A percentile compares a stretch with the other conserved stretches of the same genome.
These are phyloP conservation scores for Apostasia shenzhenica DNA, from an alignment of 106 monocot genomes.

Conservation along the genomic window DNA sequence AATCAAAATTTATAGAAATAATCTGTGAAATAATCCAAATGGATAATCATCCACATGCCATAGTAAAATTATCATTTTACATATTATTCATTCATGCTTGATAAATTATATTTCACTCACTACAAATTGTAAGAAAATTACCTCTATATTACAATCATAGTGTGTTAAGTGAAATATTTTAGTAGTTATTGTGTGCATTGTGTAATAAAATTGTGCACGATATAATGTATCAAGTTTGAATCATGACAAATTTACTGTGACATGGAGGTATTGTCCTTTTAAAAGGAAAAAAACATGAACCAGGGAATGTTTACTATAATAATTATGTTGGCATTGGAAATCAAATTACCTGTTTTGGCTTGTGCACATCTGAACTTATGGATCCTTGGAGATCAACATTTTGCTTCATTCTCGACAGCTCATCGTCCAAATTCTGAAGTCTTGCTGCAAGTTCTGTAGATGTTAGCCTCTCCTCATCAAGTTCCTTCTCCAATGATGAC, in stretches of 20 bases:
- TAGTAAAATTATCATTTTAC: too few relatives aligned
- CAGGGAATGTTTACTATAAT: background rate
- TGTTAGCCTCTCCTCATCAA: slow-evolving; percentile 13
- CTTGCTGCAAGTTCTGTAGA: slow-evolving; percentile 10
- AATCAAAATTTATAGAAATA: too few relatives aligned
- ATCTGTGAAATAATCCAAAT: too few relatives aligned
- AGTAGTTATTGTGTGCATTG: background rate
- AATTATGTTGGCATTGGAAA: background rate
- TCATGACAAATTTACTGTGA: too few relatives aligned
- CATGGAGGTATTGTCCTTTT: background rate
- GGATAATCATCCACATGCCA: too few relatives aligned
- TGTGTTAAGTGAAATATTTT: background rate
- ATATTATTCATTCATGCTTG: too few relatives aligned
- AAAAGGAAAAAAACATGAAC: background rate
- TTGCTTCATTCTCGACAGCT: slow-evolving; percentile 22
- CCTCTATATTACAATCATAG: background rate
- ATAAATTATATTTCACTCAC: background rate
- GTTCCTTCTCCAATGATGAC: slow-evolving; percentile 8
- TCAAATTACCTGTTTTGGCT: slow-evolving; percentile 33
- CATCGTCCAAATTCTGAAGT: slow-evolving; percentile 11
- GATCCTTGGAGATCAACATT: slow-evolving; percentile 16
- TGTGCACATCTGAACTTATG: slow-evolving; percentile 24
- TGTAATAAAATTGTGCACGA: background rate
- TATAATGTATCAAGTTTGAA: background rate
- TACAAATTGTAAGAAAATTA: background rate